Evolutionary conservation across 2,329 filamentous ascomycete species (phyloP).

Genomic region (Thermomyces lanuginosus): DNA sequence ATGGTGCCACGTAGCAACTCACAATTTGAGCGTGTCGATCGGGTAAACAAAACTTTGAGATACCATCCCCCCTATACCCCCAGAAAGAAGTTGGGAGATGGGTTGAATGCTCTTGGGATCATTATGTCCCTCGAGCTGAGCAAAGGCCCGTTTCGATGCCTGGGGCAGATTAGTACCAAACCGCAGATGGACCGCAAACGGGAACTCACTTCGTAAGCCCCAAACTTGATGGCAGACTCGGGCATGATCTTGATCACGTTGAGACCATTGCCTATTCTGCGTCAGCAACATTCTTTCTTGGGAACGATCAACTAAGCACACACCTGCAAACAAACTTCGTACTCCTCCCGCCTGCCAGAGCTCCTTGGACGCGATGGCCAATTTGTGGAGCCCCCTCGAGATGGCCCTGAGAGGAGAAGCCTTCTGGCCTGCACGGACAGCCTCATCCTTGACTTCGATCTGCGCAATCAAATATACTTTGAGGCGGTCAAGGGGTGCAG

Average conservation of each 20-base stretch:
- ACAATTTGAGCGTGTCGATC: constrained; percentile 53
- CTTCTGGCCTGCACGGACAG: constrained; percentile 50
- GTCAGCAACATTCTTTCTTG: constrained; percentile 3
- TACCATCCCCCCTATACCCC: constrained; percentile 82
- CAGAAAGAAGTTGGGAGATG: constrained; percentile 77
- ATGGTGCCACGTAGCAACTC: constrained; percentile 14
- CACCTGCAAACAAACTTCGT: constrained; percentile 83
- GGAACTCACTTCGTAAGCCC: constrained; percentile 61
- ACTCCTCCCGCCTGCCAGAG: constrained; percentile 76
- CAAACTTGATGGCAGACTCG: constrained; percentile 95
- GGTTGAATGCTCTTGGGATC: constrained; percentile 65
- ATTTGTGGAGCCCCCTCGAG: constrained; percentile 49
- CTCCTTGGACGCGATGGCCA: constrained; percentile 56
- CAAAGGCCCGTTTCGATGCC: constrained; percentile 75
- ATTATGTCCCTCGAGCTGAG: constrained; percentile 71
- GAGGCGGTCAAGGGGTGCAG: constrained; percentile 85
- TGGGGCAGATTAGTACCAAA: constrained; percentile 15
- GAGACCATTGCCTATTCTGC: constrained; percentile 63
- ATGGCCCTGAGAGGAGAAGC: constrained; percentile 50
- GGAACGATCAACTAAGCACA: constrained; percentile 14
- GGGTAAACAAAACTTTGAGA: constrained; percentile 96
- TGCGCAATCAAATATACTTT: constrained; percentile 97
- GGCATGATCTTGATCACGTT: constrained; percentile 98
- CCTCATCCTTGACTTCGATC: constrained; percentile 46
- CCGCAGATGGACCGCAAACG: not conserved